Evolutionary conservation across 2,329 filamentous ascomycete genomes (phyloP), one percentile per base, ranked within the genome.

Genomic region (Ceratocystis variospora): DNA sequence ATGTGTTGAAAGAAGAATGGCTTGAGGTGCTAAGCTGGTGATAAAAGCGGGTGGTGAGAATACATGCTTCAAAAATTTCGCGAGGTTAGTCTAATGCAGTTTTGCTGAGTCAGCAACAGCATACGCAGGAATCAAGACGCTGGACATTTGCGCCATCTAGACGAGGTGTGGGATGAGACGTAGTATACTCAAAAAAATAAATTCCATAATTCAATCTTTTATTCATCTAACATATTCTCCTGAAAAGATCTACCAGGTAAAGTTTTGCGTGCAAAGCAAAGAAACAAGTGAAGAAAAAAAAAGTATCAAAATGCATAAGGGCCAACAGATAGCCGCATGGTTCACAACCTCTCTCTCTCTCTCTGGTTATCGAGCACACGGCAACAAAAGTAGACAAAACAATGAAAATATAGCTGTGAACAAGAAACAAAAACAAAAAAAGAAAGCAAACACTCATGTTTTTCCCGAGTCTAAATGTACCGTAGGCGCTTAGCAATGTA

Each of bases 401-500:
- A 15, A 41, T 15, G 37, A 3, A 41, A 15, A 12, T 15, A 41
- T 41, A 41, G 12, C 37, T 5, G 37, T 28, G 2, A 53, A 53
- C 5, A n/a, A n/a, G n/a, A n/a, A n/a, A n/a, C n/a, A n/a, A n/a
- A n/a, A n/a, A n/a, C n/a, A n/a, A n/a, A 17, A 48, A 48, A 19
- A 53, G 3, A 25, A 53, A 15, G 5, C 1, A 53, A 28, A 53
- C 19, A n/a, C 48, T n/a, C n/a, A 2, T 6, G 17, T 37, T 37
- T 37, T 31, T 19, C 28, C 5, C 7, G 28, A 31, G 25, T 37
- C 45, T 71, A 83, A 59, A 83, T 81, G 67, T 79, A 81, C 59
- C 72, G 73, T 70, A 76, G 75, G 69, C 73, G 74, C 63, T 80
- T 75, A 15, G 82, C 82, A 70, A 78, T 71, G 3, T 74, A 65